phyloP scores from a whole-genome alignment of 495 filamentous ascomycete genomes.

The Viridothelium virens region DNA sequence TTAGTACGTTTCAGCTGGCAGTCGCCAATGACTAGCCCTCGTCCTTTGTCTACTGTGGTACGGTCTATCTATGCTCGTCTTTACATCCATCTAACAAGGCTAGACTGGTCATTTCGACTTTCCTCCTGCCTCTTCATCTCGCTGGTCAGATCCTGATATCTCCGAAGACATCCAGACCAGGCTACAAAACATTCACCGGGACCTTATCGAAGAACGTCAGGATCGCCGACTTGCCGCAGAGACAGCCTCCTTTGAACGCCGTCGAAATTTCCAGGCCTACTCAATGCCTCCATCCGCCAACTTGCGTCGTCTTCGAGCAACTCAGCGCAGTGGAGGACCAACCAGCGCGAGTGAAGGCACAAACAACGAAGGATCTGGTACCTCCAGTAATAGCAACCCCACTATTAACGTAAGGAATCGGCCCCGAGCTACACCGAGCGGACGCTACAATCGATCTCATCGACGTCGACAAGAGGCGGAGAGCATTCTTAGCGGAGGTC shows the following conservation, averaged over 20 bases:
- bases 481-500: background rate
- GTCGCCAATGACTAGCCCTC: background rate
- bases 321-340: background rate
- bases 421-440: conserved; percentile 1
- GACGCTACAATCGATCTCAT: conserved; percentile 7
- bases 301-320: background rate
- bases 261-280: background rate
- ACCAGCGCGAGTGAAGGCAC: background rate
- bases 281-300: background rate
- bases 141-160: background rate
- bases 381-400: background rate
- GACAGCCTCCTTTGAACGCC: conserved; percentile 7
- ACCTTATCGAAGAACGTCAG: background rate
- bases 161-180: conserved; percentile 5
- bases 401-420: background rate
- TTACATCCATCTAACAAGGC: background rate
- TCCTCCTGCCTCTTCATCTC: conserved; percentile 22
- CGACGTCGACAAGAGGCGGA: conserved; percentile 8
- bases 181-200: background rate
- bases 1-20: background rate
- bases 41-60: conserved; percentile 8
- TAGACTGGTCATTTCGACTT: conserved; percentile 27
- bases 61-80: no score
- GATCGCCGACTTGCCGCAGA: conserved; percentile 3
- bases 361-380: background rate